Evolutionary conservation across 495 filamentous ascomycete genomes (phyloP), one percentile per base, ranked within the genome.

Genomic region (Hypoxylon intermedium): DNA sequence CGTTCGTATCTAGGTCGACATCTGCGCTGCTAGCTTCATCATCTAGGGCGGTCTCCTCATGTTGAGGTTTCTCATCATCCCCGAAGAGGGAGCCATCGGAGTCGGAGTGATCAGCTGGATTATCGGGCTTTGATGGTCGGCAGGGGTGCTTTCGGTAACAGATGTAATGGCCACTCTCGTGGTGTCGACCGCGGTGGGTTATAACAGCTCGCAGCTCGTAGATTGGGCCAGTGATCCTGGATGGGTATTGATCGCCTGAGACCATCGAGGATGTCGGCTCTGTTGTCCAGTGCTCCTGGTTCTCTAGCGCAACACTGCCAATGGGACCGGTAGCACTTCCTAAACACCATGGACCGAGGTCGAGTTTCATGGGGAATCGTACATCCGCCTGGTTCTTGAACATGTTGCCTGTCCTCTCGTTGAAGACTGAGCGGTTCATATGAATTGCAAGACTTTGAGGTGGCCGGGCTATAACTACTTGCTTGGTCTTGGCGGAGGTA

Each of bases 151-250:
- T 87, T 37, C 91, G 78, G 67, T 94, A 98, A 68, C 90, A 93
- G 48, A 96, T 85, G 65, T 99, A 98, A 75, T 99, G 95, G 0
- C 95, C 95, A 60, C 94, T 96, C 55, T 97, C 91, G 68, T 98
- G 24, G 24, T 7, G 95, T 15, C 87, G 80, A 3, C 94, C 95
- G 56, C 88, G 88, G 72, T 99, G 94, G 2, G 91, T 91, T 18
- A 98, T 81, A 1, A 95, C 90, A 5, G 92, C 91, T 16, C 89
- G 86, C 21, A 98, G 77, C 65, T 90, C 83, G 68, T 96, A 98
- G 0, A 83, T 74, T n/a, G 80, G 83, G n/a, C 78, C 82, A 47
- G 36, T 79, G 37, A 72, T 70, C 50, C 49, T 76, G 1, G 75
- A 76, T 2, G 76, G 74, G 9, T 70, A 67, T 6, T 58, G 60